Percentiles rank a stretch among this genome's conserved stretches.
Evolutionary conservation across 164 flowering plant species (phyloP).

Genomic region (Sedum album): DNA sequence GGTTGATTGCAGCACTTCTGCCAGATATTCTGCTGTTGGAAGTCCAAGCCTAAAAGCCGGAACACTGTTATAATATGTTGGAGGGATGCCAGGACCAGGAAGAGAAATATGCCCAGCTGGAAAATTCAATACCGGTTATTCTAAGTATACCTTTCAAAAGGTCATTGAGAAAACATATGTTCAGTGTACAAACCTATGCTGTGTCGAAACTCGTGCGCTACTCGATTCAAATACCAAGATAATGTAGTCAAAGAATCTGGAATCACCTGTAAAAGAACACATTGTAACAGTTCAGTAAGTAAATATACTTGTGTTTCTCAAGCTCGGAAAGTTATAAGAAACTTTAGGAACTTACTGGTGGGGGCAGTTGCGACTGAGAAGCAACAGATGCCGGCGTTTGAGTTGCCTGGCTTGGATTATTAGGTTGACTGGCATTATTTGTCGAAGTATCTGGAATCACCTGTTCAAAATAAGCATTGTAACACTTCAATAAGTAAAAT

Average conservation of each 20-base stretch:
- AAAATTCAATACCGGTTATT: no score
- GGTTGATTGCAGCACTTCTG: neutral
- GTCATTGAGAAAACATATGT: neutral
- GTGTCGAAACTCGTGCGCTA: constrained; percentile 45
- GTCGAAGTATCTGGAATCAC: neutral
- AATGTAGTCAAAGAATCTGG: constrained; percentile 80
- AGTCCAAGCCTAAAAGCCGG: constrained; percentile 34
- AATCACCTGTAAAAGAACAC: constrained; percentile 41
- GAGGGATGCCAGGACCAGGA: constrained; percentile 18
- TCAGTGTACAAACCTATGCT: constrained; percentile 28
- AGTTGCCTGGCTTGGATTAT: neutral
- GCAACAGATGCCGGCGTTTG: constrained; percentile 14
- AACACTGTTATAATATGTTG: constrained; percentile 16
- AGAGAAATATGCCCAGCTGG: no score
- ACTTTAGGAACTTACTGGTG: constrained; percentile 35
- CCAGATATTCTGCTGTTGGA: constrained; percentile 48
- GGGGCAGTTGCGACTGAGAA: constrained; percentile 35
- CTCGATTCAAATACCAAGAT: constrained; percentile 44
- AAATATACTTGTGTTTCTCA: neutral
- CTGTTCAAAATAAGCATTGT: no score
- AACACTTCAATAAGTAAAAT: no score
- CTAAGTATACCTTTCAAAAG: neutral
- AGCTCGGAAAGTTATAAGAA: neutral
- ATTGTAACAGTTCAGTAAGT: neutral
- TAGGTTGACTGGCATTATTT: neutral